phyloP scores from a whole-genome alignment of 768 basidiomycete genomes.

The Lactarius pseudohatsudake region DNA sequence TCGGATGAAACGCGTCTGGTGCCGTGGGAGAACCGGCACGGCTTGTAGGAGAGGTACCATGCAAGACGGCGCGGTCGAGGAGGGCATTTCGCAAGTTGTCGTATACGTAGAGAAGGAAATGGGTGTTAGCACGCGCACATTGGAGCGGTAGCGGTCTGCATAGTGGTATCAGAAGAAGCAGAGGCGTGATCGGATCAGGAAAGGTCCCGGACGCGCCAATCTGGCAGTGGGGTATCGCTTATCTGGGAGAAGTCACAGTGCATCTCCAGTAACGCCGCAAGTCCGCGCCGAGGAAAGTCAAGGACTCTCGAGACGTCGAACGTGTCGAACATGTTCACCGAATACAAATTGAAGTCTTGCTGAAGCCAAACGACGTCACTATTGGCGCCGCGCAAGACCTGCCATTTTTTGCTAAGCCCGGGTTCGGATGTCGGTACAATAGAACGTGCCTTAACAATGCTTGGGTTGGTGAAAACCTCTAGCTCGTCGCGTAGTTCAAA shows the following conservation, averaged over 20 bases:
- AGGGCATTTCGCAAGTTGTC: slow-evolving; percentile 88
- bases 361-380: slow-evolving; percentile 96
- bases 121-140: slow-evolving; percentile 96
- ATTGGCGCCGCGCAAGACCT: slow-evolving; percentile 95
- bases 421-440: too few relatives aligned
- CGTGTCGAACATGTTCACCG: slow-evolving; percentile 97
- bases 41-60: slow-evolving; percentile 35
- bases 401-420: not conserved
- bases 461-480: slow-evolving; percentile 81
- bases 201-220: slow-evolving; percentile 88
- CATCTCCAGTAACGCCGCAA: slow-evolving; percentile 80
- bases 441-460: slow-evolving; percentile 72
- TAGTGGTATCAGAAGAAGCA: not conserved
- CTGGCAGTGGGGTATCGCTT: slow-evolving; percentile 96
- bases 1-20: slow-evolving; percentile 46
- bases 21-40: slow-evolving; percentile 26
- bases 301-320: slow-evolving; percentile 90
- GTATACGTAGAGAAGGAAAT: slow-evolving; percentile 91
- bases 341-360: slow-evolving; percentile 89
- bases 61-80: slow-evolving; percentile 58
- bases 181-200: not conserved
- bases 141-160: slow-evolving; percentile 76
- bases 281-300: slow-evolving; percentile 80
- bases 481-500: slow-evolving; percentile 74
- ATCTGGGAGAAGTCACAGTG: slow-evolving; percentile 91